A percentile compares a stretch with the other conserved stretches of the same genome.
phyloP scores from a whole-genome alignment of 140 eudicot species.

The Anethum foeniculum region DNA sequence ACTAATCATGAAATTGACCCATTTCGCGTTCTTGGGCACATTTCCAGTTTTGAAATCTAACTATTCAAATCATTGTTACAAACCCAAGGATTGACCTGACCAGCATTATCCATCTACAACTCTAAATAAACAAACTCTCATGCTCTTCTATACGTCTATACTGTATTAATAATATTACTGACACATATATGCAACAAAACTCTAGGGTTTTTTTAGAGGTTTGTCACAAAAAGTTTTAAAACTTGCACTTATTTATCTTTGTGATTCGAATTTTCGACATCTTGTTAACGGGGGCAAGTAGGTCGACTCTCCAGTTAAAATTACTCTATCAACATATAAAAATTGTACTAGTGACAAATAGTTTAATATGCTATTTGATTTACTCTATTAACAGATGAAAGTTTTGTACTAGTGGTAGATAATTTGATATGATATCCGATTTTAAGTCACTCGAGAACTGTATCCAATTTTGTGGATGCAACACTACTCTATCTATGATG shows the following conservation, averaged over 20 bases:
- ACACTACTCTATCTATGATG: not conserved
- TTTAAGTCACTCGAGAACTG: too few relatives aligned
- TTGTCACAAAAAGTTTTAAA: too few relatives aligned
- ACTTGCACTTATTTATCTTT: too few relatives aligned
- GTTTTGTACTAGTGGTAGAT: too few relatives aligned
- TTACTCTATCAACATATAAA: too few relatives aligned
- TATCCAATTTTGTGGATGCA: too few relatives aligned
- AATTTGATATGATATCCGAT: too few relatives aligned
- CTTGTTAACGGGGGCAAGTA: too few relatives aligned
- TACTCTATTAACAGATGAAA: too few relatives aligned
- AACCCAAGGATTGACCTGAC: not conserved
- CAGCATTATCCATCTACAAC: not conserved
- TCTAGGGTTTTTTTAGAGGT: not conserved
- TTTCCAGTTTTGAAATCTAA: not conserved
- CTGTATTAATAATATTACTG: not conserved
- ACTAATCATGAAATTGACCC: not conserved
- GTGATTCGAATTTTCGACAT: too few relatives aligned
- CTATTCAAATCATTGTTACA: not conserved
- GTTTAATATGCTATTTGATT: too few relatives aligned
- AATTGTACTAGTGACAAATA: too few relatives aligned
- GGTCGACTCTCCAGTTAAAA: not conserved
- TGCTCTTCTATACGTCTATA: not conserved
- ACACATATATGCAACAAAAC: not conserved
- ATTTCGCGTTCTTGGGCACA: not conserved
- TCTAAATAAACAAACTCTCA: not conserved